phyloP scores from a whole-genome alignment of 768 basidiomycete genomes.

The Termitomyces sp. region DNA sequence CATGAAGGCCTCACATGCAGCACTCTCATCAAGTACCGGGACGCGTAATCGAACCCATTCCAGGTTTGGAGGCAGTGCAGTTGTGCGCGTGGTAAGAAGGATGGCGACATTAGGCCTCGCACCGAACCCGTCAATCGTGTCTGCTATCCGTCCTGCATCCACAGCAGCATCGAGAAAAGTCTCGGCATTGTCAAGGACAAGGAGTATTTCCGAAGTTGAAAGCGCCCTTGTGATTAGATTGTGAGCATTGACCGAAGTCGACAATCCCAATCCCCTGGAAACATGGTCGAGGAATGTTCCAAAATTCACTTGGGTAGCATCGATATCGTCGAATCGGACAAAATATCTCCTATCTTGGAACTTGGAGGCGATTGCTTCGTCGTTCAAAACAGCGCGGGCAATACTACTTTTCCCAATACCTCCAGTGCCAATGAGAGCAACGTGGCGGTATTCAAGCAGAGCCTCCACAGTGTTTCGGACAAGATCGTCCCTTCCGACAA shows the following conservation, averaged over 20 bases:
- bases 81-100: neutral
- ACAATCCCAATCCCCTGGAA: neutral
- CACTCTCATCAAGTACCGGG: neutral
- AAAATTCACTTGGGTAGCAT: neutral
- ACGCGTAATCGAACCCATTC: neutral
- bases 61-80: too few species aligned
- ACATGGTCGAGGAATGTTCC: neutral
- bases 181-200: too few species aligned
- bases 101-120: neutral
- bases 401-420: neutral
- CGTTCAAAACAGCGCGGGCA: neutral
- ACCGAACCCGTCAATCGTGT: constrained; percentile 10
- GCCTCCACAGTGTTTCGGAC: too few species aligned
- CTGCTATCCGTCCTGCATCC: constrained; percentile 12
- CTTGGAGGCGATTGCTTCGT: neutral
- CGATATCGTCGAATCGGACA: neutral
- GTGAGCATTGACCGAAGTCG: neutral
- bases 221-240: neutral
- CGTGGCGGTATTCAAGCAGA: neutral
- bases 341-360: neutral
- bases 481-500: too few species aligned
- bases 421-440: constrained; percentile 10
- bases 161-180: neutral
- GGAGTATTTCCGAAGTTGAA: neutral
- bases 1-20: constrained; percentile 5